Evolutionary conservation across 139 green algal genomes (phyloP).

Genomic region (Ettlia oleoabundans): DNA sequence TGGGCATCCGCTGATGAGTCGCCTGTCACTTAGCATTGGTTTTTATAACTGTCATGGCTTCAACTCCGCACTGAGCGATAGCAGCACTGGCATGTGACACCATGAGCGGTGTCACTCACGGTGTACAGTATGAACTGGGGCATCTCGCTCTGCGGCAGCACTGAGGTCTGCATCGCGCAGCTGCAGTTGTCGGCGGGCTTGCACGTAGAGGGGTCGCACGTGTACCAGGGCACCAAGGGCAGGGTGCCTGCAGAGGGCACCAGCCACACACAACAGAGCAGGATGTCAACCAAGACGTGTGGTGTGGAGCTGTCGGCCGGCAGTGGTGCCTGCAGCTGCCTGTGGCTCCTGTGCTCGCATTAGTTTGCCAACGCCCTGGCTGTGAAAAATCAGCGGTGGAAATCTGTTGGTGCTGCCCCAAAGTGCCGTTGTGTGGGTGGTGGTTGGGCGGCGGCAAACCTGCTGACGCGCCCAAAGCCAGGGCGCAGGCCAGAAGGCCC

Average conservation of each 20-base stretch:
- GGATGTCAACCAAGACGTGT: too few species aligned
- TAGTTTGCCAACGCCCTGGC: too few species aligned
- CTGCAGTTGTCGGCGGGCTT: slow-evolving; percentile 21
- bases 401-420: neutral
- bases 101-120: neutral
- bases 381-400: too few species aligned
- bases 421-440: neutral
- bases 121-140: slow-evolving; percentile 34
- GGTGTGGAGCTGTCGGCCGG: too few species aligned
- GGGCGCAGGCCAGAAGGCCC: slow-evolving; percentile 22
- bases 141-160: slow-evolving; percentile 15
- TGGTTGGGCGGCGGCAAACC: slow-evolving; percentile 25
- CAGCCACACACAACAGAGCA: too few species aligned
- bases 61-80: neutral
- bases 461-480: slow-evolving; percentile 7
- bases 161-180: slow-evolving; percentile 2
- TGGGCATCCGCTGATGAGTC: too few species aligned
- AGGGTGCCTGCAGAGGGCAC: slow-evolving; percentile 26
- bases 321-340: too few species aligned
- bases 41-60: neutral
- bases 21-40: too few species aligned
- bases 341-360: too few species aligned
- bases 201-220: slow-evolving; percentile 25
- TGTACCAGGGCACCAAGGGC: slow-evolving; percentile 13
- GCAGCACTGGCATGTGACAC: neutral